Evolutionary conservation across 768 basidiomycete genomes (phyloP).

Genomic region (Amanita rimosa): DNA sequence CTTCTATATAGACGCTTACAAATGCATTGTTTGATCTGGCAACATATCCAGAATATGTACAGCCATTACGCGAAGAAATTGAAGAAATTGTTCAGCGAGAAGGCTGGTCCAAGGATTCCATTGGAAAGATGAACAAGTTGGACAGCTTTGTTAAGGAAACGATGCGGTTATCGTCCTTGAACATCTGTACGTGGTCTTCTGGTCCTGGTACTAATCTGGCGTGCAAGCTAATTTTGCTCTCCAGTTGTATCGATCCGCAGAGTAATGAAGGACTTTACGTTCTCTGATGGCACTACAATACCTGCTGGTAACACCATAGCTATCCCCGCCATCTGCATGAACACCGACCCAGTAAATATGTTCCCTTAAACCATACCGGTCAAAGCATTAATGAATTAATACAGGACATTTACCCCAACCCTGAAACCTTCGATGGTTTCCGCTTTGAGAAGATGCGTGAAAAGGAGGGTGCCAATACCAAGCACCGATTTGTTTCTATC

Average conservation of each 20-base stretch:
- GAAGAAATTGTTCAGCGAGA: constrained; percentile 22
- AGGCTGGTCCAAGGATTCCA: constrained; percentile 24
- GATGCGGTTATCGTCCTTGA: constrained; percentile 15
- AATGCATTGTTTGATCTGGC: constrained; percentile 26
- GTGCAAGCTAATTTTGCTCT: constrained; percentile 12
- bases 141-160: constrained; percentile 36
- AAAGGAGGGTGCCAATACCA: constrained; percentile 14
- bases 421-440: constrained; percentile 24
- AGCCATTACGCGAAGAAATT: constrained; percentile 31
- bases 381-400: background rate
- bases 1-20: constrained; percentile 20
- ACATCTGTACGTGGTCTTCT: constrained; percentile 10
- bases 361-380: background rate
- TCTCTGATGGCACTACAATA: constrained; percentile 16
- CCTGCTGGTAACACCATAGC: constrained; percentile 15
- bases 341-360: constrained; percentile 2
- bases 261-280: constrained; percentile 26
- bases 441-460: constrained; percentile 25
- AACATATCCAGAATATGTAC: constrained; percentile 18
- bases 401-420: constrained; percentile 22
- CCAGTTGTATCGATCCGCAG: constrained; percentile 18
- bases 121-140: constrained; percentile 28
- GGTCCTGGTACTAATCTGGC: background rate
- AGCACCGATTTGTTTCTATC: constrained; percentile 20
- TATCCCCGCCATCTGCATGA: constrained; percentile 6